Evolutionary conservation across 805 yeast species (phyloP).

Genomic region (Ogataea nakhonphanomensis): DNA sequence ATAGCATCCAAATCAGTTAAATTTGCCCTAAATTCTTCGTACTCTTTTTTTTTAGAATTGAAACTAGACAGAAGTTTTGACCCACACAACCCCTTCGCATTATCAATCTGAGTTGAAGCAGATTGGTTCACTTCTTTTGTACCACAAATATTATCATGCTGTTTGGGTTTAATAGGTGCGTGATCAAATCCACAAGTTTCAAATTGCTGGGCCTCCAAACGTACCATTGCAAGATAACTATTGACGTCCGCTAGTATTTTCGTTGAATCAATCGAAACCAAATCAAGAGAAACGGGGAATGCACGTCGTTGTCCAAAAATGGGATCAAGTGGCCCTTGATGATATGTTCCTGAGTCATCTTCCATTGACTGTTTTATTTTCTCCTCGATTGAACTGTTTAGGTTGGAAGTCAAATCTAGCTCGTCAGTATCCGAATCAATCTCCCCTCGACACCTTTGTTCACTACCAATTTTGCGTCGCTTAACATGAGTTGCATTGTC

Average conservation of each 20-base stretch:
- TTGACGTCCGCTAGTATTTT: constrained; percentile 25
- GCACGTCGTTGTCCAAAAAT: constrained; percentile 36
- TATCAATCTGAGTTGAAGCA: too few species aligned
- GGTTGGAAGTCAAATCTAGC: constrained; percentile 4
- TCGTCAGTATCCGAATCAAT: constrained; percentile 3
- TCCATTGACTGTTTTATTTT: constrained; percentile 5
- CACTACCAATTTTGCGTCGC: too few species aligned
- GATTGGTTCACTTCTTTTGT: background rate
- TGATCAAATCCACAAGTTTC: constrained; percentile 7
- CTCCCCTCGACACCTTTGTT: too few species aligned
- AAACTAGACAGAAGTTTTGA: constrained; percentile 7
- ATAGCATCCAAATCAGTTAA: constrained; percentile 28
- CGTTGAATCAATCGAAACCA: constrained; percentile 14
- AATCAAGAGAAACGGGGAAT: constrained; percentile 30
- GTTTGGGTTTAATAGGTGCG: constrained; percentile 2
- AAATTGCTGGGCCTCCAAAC: constrained; percentile 29
- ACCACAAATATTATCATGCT: background rate
- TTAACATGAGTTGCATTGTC: too few species aligned
- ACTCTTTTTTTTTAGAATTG: constrained; percentile 13
- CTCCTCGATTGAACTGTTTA: constrained; percentile 11
- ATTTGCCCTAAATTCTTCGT: constrained; percentile 17
- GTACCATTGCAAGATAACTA: constrained; percentile 33
- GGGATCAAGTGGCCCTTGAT: constrained; percentile 35
- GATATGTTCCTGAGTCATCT: constrained; percentile 8
- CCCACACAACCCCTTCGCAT: too few species aligned